Evolutionary conservation across 306 rosid genomes (phyloP), one percentile per base, ranked within the genome.

Genomic region (Cicer yamashitae): DNA sequence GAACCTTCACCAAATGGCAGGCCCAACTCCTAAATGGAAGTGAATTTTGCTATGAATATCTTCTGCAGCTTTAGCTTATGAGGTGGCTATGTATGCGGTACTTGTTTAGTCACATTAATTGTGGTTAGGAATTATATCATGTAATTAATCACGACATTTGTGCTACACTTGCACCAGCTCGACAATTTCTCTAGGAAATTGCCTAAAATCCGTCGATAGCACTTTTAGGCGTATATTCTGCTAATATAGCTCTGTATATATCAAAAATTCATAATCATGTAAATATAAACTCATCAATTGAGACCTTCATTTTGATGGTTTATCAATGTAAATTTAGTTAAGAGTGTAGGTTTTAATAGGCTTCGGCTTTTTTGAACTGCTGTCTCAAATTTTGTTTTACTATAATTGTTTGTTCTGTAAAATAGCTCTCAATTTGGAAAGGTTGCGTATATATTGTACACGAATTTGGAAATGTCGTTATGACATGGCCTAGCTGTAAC

Each of bases 1-100:
- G 87, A 82, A 70, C 91, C 76, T 74, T 88, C 88, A 17, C 73
- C 94, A 56, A 91, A 93, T 84, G 98, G 98, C 43, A 66, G 88
- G 80, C 98, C 94, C 6, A 88, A 63, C 67, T 84, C 86, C 60
- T 81, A 78, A 71, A 69, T 64, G 40, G 51, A 76, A 76, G 62
- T 39, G 39, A 41, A 78, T 60, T 59, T 75, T 7, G 39, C 62
- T 67, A 11, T 7, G 68, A 30, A 37, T 34, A 22, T 58, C 63
- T 30, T 72, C 72, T 70, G 77, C 59, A 17, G 74, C 69, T 68
- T 73, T 54, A 64, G 66, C 74, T 76, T 38, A 10, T 17, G 47
- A 70, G 81, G 74, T 37, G 81, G 47, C 22, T 68, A 76, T 60
- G 58, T 30, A 74, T 54, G 54, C 14, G n/a, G 43, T 60, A 69